Evolutionary conservation across 768 basidiomycete genomes (phyloP), one percentile per base, ranked within the genome.

Genomic region (Mycena galericulata): DNA sequence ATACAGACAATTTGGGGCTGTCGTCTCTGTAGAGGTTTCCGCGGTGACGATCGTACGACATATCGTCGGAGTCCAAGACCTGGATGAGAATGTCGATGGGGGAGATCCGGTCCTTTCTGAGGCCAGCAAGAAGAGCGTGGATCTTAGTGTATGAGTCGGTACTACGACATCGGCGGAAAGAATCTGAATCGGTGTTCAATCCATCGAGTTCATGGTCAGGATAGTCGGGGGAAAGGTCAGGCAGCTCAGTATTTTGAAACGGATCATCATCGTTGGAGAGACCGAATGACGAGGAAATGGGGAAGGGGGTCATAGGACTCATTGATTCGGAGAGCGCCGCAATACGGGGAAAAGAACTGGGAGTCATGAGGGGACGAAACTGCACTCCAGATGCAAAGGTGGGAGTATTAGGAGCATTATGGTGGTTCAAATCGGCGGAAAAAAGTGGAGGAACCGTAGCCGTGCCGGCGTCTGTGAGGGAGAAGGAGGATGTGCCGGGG

Each of bases 11-110:
- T 41, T 43, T 38, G 24, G 4, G 30, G 34, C 47, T 50, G 2
- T 56, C 64, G 17, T 50, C 45, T 12, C 54, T 27, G 51, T 56
- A 65, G 1, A 65, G 63, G 20, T 47, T 43, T 4, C 18, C 30
- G 17, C 64, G 55, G 22, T 65, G 56, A 34, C 41, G 46, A 24
- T 55, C 53, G 20, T 64, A 47, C 10, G 4, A 2, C 1, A 20
- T 18, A 14, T 45, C 40, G 12, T 40, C 15, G n/a, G 32, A 17
- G n/a, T 65, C 54, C 15, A 65, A 36, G 2, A 49, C 55, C 20
- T 65, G 54, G 7, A 53, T 49, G 2, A 65, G 53, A 17, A 65
- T 12, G 12, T 56, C 54, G 17, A 57, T 29, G 7, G 63, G 63
- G 10, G 63, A 65, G 17, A 65, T 51, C 10, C 46, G 29, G 10